Conservation (phyloP, 352 stramenopile species). For the Plasmopara muralis region DNA sequence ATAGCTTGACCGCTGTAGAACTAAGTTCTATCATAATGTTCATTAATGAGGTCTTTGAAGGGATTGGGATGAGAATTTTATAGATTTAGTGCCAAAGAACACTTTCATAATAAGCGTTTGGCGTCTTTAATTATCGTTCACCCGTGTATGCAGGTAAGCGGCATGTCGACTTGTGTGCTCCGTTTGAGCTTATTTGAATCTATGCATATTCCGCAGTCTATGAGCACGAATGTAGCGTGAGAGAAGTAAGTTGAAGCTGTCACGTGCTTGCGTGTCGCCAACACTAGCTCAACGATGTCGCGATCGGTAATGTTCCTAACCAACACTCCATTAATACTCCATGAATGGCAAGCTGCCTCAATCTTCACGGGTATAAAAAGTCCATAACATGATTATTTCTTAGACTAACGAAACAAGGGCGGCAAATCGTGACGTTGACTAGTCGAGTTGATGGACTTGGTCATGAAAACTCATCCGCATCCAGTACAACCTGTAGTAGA, state of each 20-base stretch:
- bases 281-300: constrained; percentile 4
- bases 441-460: constrained; percentile 1
- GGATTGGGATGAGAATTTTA: constrained; percentile 4
- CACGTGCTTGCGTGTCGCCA: not conserved
- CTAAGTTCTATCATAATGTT: constrained; percentile 1
- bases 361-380: not conserved
- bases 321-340: not conserved
- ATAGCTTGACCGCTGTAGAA: not conserved
- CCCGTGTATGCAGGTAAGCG: constrained; percentile 2
- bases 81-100: not conserved
- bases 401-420: not conserved
- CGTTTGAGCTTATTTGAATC: not conserved
- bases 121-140: constrained; percentile 9
- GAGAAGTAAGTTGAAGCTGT: not conserved
- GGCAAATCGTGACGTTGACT: not conserved
- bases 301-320: constrained; percentile 4
- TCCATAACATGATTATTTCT: not conserved
- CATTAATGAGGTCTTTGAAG: constrained; percentile 1
- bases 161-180: constrained; percentile 1
- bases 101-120: constrained; percentile 8
- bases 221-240: not conserved
- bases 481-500: not conserved
- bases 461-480: not conserved
- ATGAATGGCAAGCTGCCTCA: constrained; percentile 6
- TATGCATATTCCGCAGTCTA: not conserved